phyloP scores from a whole-genome alignment of 169 alveolate species.

The Plasmodium fragile region DNA sequence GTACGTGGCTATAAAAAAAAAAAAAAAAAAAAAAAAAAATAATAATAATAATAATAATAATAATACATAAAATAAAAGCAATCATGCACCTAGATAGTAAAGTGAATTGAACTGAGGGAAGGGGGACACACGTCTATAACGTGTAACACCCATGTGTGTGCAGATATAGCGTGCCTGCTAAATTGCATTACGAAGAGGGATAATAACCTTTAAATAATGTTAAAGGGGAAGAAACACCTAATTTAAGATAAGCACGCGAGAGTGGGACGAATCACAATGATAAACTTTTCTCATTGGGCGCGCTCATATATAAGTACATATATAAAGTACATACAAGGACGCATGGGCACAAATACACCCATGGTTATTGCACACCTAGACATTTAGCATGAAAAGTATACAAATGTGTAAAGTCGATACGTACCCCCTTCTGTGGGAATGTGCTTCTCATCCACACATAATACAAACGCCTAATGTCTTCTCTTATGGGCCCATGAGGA shows the following conservation, averaged over 20 bases:
- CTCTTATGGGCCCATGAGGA: conserved; percentile 75
- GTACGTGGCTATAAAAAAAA: neutral
- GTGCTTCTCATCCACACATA: neutral
- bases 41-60: no score
- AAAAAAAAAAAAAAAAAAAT: neutral
- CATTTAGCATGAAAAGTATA: neutral
- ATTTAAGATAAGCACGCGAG: neutral
- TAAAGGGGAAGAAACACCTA: neutral
- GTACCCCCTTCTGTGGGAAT: neutral
- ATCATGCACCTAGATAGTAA: neutral
- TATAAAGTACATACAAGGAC: neutral
- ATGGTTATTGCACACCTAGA: neutral
- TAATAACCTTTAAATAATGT: neutral
- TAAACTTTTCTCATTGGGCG: neutral
- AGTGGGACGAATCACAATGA: neutral
- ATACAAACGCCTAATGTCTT: conserved; percentile 47
- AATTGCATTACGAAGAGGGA: conserved; percentile 6
- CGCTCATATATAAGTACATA: neutral
- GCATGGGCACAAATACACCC: neutral
- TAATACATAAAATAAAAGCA: neutral
- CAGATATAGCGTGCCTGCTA: neutral
- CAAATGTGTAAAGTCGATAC: conserved; percentile 4
- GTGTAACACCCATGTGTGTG: neutral
- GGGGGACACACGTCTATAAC: neutral
- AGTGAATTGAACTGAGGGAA: neutral